A percentile compares a stretch with the other conserved stretches of the same genome.
Evolutionary conservation across 495 filamentous ascomycete genomes (phyloP).

Genomic region (Polyplosphaeria fusca): DNA sequence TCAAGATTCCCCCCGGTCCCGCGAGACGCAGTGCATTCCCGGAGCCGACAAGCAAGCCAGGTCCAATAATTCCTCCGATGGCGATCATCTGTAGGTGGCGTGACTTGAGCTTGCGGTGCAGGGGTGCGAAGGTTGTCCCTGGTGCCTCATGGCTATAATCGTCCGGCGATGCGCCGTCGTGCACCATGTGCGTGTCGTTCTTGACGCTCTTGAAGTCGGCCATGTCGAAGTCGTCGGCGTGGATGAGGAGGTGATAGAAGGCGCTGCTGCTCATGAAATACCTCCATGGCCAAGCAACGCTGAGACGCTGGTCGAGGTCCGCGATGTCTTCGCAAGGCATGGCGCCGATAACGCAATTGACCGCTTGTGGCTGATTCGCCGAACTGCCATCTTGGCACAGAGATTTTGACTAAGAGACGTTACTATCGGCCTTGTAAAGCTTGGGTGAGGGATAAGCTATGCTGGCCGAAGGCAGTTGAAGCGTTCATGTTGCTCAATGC

Average conservation of each 20-base stretch:
- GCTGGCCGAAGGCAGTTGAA: neutral
- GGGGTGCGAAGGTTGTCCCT: neutral
- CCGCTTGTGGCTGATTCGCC: neutral
- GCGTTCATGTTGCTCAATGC: no score
- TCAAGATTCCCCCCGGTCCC: slow-evolving; percentile 61
- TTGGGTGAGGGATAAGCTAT: neutral
- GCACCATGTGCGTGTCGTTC: neutral
- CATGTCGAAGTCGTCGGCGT: neutral
- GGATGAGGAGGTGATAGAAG: neutral
- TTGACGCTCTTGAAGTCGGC: neutral
- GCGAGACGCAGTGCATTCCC: slow-evolving; percentile 60
- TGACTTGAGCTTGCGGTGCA: slow-evolving; percentile 59
- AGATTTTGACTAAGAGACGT: neutral
- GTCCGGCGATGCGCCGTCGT: neutral
- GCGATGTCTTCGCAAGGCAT: neutral
- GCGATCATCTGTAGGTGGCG: slow-evolving; percentile 73
- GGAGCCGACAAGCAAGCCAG: slow-evolving; percentile 48
- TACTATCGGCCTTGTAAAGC: neutral
- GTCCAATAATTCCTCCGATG: slow-evolving; percentile 47
- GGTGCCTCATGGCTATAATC: neutral
- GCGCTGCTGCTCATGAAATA: neutral
- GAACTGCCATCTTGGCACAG: neutral
- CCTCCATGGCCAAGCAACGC: neutral
- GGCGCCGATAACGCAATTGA: slow-evolving; percentile 3
- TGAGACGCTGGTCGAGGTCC: neutral